Conservation (phyloP, 2,329 filamentous ascomycete genomes). For the Stachybotrys echinatus region DNA sequence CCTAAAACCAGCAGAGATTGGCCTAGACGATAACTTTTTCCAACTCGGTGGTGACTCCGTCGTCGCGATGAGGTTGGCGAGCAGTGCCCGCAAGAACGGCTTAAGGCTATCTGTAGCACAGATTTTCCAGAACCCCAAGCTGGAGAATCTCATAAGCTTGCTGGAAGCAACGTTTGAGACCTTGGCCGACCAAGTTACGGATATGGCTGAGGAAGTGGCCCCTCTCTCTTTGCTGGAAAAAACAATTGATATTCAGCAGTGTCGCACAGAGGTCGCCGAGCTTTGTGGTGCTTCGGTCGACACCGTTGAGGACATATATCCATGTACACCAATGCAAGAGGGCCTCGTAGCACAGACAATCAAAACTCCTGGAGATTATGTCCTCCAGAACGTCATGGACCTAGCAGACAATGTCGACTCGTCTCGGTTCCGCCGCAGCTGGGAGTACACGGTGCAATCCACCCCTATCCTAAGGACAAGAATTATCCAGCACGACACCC, state of each 20-base stretch:
- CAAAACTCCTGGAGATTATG: too few relatives aligned
- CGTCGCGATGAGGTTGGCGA: conserved; percentile 41
- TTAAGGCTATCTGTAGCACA: conserved; percentile 36
- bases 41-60: conserved; percentile 43
- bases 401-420: too few relatives aligned
- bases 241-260: too few relatives aligned
- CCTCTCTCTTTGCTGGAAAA: not conserved
- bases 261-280: too few relatives aligned
- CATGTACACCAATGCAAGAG: conserved; percentile 14
- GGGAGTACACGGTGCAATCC: too few relatives aligned
- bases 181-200: not conserved
- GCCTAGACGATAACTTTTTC: conserved; percentile 41
- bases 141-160: too few relatives aligned
- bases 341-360: conserved; percentile 14
- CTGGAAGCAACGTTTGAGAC: too few relatives aligned
- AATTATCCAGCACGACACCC: conserved; percentile 34
- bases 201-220: not conserved
- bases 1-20: conserved; percentile 24
- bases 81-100: conserved; percentile 30
- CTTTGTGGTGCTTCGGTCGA: too few relatives aligned
- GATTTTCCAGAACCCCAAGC: conserved; percentile 29
- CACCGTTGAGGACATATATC: conserved; percentile 11
- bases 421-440: too few relatives aligned
- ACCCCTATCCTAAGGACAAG: conserved; percentile 36
- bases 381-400: too few relatives aligned